Base-by-base conservation (phyloP, 768 basidiomycete species). In the Erythrobasidium yunnanense region DNA sequence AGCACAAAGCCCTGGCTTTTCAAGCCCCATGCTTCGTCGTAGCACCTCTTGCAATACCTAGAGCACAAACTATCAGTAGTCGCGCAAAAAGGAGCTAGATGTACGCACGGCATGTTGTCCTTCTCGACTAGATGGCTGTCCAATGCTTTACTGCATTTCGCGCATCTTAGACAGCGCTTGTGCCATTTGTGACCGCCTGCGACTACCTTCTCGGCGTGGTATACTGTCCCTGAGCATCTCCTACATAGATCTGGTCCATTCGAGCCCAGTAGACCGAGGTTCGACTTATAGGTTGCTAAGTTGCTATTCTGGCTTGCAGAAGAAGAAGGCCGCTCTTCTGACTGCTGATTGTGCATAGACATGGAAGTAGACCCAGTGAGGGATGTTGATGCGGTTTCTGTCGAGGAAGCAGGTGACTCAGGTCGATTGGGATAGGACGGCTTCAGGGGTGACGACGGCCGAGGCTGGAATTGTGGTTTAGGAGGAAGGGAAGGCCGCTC, bases 161-260 rank as follows among this genome's bases (percentile, higher is more conserved):
- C 54, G 47, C 71, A 72, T 11, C 70, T 54, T 32, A 72, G 54
- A 20, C 71, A 72, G 2, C 70, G 70, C 42, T 67, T 70, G 63
- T 65, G 62, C 60, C 62, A 60, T 65, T 57, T 68, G 15, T 52
- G 49, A 6, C 70, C 70, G n/a, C 65, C 58, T 1, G 70, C 70
- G 7, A 66, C 55, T 0, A 69, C 62, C 33, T 69, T 49, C 33
- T 71, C 71, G 8, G 71, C 71, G 42, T 66, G 67, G 60, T 71
- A 71, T 0, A 70, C 69, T 2, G 60, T 42, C 23, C 55, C 68
- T 6, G 66, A 47, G 47, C 71, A 71, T 27, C 71, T 18, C 46
- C 56, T 5, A 38, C 71, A 71, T 29, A 65, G 20, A 42, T 70
- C 69, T 27, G 60, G 54, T 27, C 54, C 54, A 5, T 46, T 29